Evolutionary conservation across 306 rosid genomes (phyloP), one percentile per base, ranked within the genome.

Genomic region (Glycyrrhiza uralensis): DNA sequence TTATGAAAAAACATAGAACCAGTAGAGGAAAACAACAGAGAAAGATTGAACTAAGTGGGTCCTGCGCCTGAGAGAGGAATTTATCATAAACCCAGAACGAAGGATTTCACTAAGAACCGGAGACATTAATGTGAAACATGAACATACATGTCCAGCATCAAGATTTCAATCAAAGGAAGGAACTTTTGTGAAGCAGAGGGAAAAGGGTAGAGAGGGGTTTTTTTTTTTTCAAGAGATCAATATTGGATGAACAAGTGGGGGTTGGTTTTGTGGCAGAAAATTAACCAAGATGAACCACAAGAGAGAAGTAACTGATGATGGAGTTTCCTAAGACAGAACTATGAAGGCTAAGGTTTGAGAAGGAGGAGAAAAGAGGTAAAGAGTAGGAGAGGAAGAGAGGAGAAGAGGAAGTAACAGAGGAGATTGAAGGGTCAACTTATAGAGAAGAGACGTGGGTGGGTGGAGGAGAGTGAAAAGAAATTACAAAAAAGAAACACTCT

Each of bases 1-100:
- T 87, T 81, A 76, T 84, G 98, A 93, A 32, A 94, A 94, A 22
- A 94, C 98, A 70, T 94, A 94, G 83, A 94, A 94, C 98, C 98
- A 94, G 76, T 94, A 85, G 29, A 94, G 97, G 87, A 94, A 94
- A 55, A 87, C 84, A 19, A 91, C 97, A n/a, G 98, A 94, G 91
- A 94, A 91, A 54, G 98, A 94, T 79, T 94, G 98, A 85, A 89
- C 98, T 58, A 94, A 49, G 72, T 89, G 97, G 74, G 97, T 93
- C 69, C 90, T 82, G 64, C 92, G 96, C 46, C 92, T 77, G 29
- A 87, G 82, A 28, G 97, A 80, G 69, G 98, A 94, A 82, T 89
- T 80, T 45, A 91, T 82, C 80, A 89, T 86, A 87, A 86, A 89
- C 82, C 96, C 97, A 0, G 96, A 94, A 75, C 82, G 96, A 54